Conservation (phyloP, 1,284 basidiomycete species). For the Apiotrichum porosum region DNA sequence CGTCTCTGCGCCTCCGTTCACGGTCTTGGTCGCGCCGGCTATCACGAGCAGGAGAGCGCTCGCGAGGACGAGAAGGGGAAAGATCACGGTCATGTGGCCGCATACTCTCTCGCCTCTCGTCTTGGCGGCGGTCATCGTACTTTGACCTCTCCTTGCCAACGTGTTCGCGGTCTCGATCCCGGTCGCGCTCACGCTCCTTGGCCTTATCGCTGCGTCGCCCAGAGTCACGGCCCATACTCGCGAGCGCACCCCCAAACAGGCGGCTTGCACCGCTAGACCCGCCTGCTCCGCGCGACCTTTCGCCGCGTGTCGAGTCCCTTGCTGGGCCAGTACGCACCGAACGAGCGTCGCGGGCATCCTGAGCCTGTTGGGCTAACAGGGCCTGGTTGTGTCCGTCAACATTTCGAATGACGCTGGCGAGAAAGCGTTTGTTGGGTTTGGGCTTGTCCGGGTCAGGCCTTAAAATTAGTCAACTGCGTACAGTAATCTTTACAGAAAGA, state of each 20-base stretch:
- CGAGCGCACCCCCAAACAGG: conserved; percentile 41
- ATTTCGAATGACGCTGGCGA: conserved; percentile 77
- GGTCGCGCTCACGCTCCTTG: background rate
- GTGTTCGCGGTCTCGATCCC: background rate
- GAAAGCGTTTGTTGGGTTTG: conserved; percentile 83
- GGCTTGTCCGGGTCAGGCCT: conserved; percentile 55
- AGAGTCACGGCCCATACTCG: conserved; percentile 11
- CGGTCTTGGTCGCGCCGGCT: background rate
- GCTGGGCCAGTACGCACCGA: background rate
- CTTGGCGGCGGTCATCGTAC: too few relatives aligned
- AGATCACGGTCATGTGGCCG: background rate
- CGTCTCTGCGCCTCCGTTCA: background rate
- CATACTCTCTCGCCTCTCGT: background rate
- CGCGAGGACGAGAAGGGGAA: too few relatives aligned
- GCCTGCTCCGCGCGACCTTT: background rate
- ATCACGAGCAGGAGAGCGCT: background rate
- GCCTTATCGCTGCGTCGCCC: background rate
- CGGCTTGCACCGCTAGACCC: conserved; percentile 17
- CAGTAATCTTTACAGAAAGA: background rate
- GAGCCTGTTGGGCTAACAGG: conserved; percentile 68
- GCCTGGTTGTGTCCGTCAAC: conserved; percentile 90
- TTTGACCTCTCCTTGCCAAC: background rate
- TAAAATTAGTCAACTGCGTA: conserved; percentile 13
- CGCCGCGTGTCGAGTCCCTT: background rate
- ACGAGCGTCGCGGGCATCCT: conserved; percentile 66